Evolutionary conservation across 2,329 filamentous ascomycete genomes (phyloP), one percentile per base, ranked within the genome.

Genomic region (Coniochaeta sp.): DNA sequence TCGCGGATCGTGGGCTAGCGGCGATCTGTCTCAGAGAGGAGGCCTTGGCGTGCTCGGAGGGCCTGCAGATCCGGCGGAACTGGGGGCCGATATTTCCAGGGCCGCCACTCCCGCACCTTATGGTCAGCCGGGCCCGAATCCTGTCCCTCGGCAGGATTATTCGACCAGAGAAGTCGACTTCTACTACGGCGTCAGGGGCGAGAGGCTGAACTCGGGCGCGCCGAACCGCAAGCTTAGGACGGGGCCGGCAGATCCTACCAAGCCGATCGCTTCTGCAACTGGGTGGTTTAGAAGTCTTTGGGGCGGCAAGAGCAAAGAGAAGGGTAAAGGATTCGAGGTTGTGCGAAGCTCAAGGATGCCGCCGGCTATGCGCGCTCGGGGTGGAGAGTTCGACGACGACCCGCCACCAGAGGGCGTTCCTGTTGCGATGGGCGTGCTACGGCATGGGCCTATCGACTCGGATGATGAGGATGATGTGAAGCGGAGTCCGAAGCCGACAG

Each of bases 301-400:
- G 61, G 88, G 87, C 14, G 89, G 89, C 17, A 96, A 96, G 75
- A 91, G 87, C 7, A 97, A 96, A 70, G 93, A 97, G 65, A 96
- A 96, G 74, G 88, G 89, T 65, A 98, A 98, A 74, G 95, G 95
- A 0, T 99, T 99, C 66, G 95, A 98, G 72, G 95, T 99, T 5
- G 93, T 99, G 17, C 81, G 95, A 68, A 97, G 93, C 71, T 85
- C 91, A 8, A 85, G 93, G 59, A 92, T 95, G 78, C 92, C 92
- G 2, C 88, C 89, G 7, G 87, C 88, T 61, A 89, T 91, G 79
- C 82, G 81, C 63, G 75, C 77, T 65, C 79, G 73, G 69, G 81
- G 74, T 30, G 75, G 81, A 10, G 80, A 83, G 32, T 81, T 85
- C 61, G 85, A 83, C 44, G 80, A 88, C 61, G 89, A 90, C 58